A percentile compares a stretch with the other conserved stretches of the same genome.
Evolutionary conservation across 106 monocot species (phyloP).

Genomic region (Phalaenopsis equestris): DNA sequence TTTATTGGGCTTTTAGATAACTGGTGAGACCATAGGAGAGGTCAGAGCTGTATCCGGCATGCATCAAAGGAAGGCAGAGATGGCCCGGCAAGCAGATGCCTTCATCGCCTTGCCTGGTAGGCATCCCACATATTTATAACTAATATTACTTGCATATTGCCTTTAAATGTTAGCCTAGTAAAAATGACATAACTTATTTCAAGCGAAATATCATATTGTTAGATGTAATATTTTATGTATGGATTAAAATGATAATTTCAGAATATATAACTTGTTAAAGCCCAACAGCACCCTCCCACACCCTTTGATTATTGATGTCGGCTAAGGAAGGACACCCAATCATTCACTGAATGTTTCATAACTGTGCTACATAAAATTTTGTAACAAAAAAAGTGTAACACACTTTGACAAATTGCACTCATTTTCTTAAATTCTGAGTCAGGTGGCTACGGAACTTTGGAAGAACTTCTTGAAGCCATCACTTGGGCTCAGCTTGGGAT

Average conservation of each 20-base stretch:
- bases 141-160: too few relatives aligned
- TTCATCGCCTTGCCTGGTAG: conserved; percentile 81
- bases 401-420: not conserved
- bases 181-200: too few relatives aligned
- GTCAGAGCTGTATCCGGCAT: conserved; percentile 50
- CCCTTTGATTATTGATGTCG: not conserved
- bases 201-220: too few relatives aligned
- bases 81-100: conserved; percentile 71
- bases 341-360: not conserved
- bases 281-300: not conserved
- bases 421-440: not conserved
- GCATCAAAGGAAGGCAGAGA: conserved; percentile 80
- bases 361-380: too few relatives aligned
- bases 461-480: conserved; percentile 82
- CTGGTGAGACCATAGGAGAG: conserved; percentile 62
- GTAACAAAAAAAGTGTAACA: too few relatives aligned
- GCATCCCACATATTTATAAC: not conserved
- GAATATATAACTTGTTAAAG: too few relatives aligned
- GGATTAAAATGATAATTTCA: too few relatives aligned
- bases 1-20: conserved; percentile 24
- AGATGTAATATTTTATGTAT: too few relatives aligned
- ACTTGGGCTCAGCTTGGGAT: conserved; percentile 89
- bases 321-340: not conserved
- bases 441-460: conserved; percentile 61
- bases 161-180: too few relatives aligned